phyloP scores from a whole-genome alignment of 2,329 filamentous ascomycete genomes.

The Cadophora luteo-olivacea region DNA sequence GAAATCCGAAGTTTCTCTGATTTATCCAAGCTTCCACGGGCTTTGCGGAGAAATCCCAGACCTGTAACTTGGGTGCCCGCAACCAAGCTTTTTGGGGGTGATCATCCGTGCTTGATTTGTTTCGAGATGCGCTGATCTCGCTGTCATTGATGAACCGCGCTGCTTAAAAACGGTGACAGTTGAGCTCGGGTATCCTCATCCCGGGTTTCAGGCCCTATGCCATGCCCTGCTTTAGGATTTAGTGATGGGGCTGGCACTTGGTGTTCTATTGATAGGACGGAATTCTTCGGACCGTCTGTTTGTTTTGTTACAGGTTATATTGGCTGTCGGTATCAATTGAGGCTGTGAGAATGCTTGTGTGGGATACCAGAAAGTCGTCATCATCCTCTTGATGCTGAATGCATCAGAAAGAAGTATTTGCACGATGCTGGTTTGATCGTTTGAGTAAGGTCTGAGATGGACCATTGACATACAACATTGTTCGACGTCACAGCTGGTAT shows the following conservation, averaged over 20 bases:
- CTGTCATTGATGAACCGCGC: neutral
- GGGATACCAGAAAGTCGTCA: neutral
- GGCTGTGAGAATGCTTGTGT: neutral
- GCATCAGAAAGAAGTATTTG: too few relatives aligned
- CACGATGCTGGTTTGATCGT: too few relatives aligned
- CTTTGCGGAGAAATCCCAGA: constrained; percentile 6
- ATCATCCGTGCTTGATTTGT: constrained; percentile 10
- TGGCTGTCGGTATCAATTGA: neutral
- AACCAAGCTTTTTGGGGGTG: constrained; percentile 8
- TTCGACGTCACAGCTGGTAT: too few relatives aligned
- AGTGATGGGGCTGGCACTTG: neutral
- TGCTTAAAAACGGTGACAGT: neutral
- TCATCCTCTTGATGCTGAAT: neutral
- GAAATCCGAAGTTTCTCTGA: neutral
- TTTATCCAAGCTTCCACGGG: neutral
- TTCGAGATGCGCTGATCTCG: neutral
- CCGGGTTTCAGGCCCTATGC: constrained; percentile 4
- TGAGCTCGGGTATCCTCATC: constrained; percentile 4
- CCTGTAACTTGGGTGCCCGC: neutral
- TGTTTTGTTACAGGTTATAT: neutral
- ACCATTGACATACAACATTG: too few relatives aligned
- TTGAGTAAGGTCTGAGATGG: too few relatives aligned
- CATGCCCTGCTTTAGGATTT: neutral
- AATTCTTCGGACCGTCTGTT: neutral
- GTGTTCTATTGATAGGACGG: neutral